Percentiles rank a stretch among this genome's conserved stretches.
These are phyloP conservation scores for Globisporangium splendens DNA, from an alignment of 352 stramenopile genomes.

Conservation along the genomic window DNA sequence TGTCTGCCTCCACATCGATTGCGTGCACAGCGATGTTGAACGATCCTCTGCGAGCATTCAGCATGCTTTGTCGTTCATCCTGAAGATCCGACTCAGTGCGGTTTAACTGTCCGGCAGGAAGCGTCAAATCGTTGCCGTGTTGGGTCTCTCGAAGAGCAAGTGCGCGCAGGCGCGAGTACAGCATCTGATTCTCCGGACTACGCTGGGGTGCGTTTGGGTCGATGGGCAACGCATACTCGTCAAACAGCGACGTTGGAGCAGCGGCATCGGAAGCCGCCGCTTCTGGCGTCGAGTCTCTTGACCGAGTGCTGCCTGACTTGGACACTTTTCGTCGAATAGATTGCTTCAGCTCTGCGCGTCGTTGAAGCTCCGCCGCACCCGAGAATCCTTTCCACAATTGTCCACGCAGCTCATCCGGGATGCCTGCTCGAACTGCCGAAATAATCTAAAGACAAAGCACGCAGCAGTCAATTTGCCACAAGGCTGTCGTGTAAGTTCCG, in stretches of 20 bases:
- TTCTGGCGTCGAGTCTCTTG: constrained; percentile 1
- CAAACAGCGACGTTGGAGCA: constrained; percentile 29
- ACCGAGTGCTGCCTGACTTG: constrained; percentile 42
- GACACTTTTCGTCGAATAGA: constrained; percentile 41
- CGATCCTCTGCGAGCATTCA: constrained; percentile 17
- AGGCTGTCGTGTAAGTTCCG: too few relatives aligned
- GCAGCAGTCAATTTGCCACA: too few relatives aligned
- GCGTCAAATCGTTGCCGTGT: constrained; percentile 6
- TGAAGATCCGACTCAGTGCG: constrained; percentile 38
- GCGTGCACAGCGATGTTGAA: constrained; percentile 23
- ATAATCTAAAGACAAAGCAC: constrained; percentile 40
- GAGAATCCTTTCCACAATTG: constrained; percentile 77
- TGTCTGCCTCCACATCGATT: constrained; percentile 24
- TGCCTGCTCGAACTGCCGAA: constrained; percentile 67
- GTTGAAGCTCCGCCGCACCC: constrained; percentile 52
- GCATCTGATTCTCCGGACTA: constrained; percentile 62
- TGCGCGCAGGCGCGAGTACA: constrained; percentile 52
- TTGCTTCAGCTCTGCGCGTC: constrained; percentile 54
- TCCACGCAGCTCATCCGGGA: constrained; percentile 71
- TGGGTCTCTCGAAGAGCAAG: constrained; percentile 43
- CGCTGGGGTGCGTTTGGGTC: constrained; percentile 26
- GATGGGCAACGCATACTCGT: constrained; percentile 43
- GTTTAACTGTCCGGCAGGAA: neutral
- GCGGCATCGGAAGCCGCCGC: neutral
- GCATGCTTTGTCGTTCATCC: constrained; percentile 35